These are phyloP conservation scores for Clitopilus passeckerianus DNA, from an alignment of 768 basidiomycete genomes.

Conservation along the genomic window DNA sequence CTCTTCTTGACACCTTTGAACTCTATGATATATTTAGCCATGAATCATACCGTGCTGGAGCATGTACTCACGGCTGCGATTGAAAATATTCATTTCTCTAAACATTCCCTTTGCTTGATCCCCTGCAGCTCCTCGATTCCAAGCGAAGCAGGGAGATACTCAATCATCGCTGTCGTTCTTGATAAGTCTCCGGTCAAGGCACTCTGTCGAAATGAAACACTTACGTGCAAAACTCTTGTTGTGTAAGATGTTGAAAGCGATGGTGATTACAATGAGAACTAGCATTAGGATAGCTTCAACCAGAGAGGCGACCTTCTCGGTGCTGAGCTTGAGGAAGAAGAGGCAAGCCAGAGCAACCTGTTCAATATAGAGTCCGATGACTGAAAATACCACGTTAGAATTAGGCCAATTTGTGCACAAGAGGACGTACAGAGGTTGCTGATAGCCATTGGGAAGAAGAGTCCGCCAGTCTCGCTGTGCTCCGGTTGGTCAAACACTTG, in stretches of 20 bases:
- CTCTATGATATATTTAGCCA: neutral
- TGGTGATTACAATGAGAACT: conserved; percentile 51
- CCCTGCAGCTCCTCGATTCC: conserved; percentile 47
- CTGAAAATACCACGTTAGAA: conserved; percentile 14
- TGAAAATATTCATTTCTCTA: conserved; percentile 32
- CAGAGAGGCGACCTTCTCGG: conserved; percentile 29
- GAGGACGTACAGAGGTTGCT: conserved; percentile 40
- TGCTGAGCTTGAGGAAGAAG: conserved; percentile 55
- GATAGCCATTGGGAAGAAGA: conserved; percentile 41
- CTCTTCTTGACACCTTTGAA: neutral
- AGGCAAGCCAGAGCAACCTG: conserved; percentile 60
- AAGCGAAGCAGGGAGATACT: conserved; percentile 58
- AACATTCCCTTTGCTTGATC: conserved; percentile 21
- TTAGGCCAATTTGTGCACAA: conserved; percentile 3
- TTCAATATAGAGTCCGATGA: conserved; percentile 70
- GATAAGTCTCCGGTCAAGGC: neutral
- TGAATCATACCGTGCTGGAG: neutral
- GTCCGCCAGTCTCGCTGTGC: conserved; percentile 40
- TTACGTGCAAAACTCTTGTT: conserved; percentile 31
- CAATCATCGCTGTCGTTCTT: conserved; percentile 35
- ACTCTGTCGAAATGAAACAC: conserved; percentile 15
- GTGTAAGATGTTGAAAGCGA: conserved; percentile 33
- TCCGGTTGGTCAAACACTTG: conserved; percentile 52
- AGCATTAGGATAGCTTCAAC: conserved; percentile 51
- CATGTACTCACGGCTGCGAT: conserved; percentile 22